Percentiles rank a stretch among this genome's conserved stretches.
These are phyloP conservation scores for Clavulina sp. DNA, from an alignment of 768 basidiomycete species.

Conservation along the genomic window DNA sequence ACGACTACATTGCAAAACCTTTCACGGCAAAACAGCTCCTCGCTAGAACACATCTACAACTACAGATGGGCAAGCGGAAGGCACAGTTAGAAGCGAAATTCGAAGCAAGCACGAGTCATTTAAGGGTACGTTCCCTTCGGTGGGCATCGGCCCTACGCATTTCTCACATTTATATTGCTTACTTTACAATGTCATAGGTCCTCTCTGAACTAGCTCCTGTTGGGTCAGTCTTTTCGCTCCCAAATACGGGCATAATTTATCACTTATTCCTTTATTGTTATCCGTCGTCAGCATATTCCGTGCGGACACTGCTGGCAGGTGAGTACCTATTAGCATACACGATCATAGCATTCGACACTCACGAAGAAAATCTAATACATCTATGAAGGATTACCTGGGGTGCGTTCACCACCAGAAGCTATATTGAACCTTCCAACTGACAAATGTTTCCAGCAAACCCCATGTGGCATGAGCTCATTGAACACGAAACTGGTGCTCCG, in stretches of 20 bases:
- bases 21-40: conserved; percentile 24
- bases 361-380: too few relatives aligned
- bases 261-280: not conserved
- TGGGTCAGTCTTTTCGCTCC: too few relatives aligned
- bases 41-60: conserved; percentile 24
- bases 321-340: too few relatives aligned
- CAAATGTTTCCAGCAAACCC: conserved; percentile 8
- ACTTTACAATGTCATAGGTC: too few relatives aligned
- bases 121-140: not conserved
- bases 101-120: not conserved
- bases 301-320: not conserved
- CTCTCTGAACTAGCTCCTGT: conserved; percentile 19
- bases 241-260: not conserved
- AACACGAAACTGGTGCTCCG: conserved; percentile 2
- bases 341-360: not conserved
- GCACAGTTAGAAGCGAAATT: conserved; percentile 9
- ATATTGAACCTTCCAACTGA: too few relatives aligned
- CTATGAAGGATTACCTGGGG: too few relatives aligned
- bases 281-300: not conserved
- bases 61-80: conserved; percentile 23
- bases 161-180: not conserved
- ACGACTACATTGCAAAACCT: conserved; percentile 24
- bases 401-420: too few relatives aligned
- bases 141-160: not conserved
- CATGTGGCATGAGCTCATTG: conserved; percentile 7